Percentiles rank a stretch among this genome's conserved stretches.
Conservation (phyloP, 768 basidiomycete species). For the Suillus lakei region DNA sequence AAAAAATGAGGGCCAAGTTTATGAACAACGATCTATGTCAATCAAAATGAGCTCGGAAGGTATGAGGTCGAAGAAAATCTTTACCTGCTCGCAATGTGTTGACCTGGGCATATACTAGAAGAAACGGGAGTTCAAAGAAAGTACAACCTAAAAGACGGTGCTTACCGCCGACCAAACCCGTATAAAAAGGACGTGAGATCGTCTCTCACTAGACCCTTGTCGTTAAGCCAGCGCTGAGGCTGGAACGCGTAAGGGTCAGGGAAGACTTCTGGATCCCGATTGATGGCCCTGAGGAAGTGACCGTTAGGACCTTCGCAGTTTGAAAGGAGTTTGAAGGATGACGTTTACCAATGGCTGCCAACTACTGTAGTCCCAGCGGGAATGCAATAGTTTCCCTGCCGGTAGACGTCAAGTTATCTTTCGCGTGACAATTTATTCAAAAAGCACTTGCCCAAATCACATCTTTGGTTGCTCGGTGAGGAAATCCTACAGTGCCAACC, state of each 20-base stretch:
- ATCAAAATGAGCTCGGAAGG: neutral
- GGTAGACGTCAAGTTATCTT: too few relatives aligned
- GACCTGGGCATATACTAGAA: slow-evolving; percentile 58
- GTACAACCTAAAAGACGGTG: neutral
- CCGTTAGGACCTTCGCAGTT: neutral
- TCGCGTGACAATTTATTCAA: too few relatives aligned
- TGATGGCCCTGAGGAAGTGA: slow-evolving; percentile 21
- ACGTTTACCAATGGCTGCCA: too few relatives aligned
- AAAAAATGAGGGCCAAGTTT: neutral
- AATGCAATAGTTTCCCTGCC: too few relatives aligned
- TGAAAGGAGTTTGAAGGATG: neutral
- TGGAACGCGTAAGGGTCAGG: slow-evolving; percentile 52
- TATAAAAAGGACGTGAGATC: slow-evolving; percentile 57
- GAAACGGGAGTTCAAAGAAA: neutral
- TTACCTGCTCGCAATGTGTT: slow-evolving; percentile 45
- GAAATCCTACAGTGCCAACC: too few relatives aligned
- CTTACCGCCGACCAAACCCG: slow-evolving; percentile 53
- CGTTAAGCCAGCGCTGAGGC: slow-evolving; percentile 56
- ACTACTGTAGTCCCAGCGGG: too few relatives aligned
- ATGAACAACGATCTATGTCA: neutral
- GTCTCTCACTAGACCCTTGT: slow-evolving; percentile 46
- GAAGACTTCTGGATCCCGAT: slow-evolving; percentile 29
- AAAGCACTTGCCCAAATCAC: too few relatives aligned
- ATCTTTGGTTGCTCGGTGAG: too few relatives aligned
- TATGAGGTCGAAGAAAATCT: neutral